Base-by-base conservation (phyloP, 108 stramenopile species). In the Nannochloropsis gaditana region DNA sequence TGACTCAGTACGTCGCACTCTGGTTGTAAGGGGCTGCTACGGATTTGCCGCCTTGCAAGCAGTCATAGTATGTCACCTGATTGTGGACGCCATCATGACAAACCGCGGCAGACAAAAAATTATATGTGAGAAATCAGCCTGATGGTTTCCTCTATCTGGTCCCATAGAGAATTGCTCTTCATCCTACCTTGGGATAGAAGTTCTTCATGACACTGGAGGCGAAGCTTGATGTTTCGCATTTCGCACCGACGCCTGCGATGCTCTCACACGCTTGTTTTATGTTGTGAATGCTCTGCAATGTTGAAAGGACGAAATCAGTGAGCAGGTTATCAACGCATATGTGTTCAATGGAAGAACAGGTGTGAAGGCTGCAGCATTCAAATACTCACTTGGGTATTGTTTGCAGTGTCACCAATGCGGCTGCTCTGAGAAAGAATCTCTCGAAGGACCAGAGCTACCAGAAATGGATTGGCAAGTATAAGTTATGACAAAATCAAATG, bases 341-440 rank as follows among this genome's bases (percentile, higher is more conserved):
- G 31, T 31, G 31, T 31, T 31, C 31, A 1, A 31, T 31, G 31
- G 31, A 31, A 31, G 31, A 31, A 31, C 31, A 31, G 31, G 31
- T 31, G 31, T 31, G 31, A 31, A 31, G 31, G 31, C 31, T 31
- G 31, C 31, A 31, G 31, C 31, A 31, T 31, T 31, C 31, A 31
- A 31, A 73, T 73, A n/a, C 59, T 73, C 19, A 73, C 59, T n/a
- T 73, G 59, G 59, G 59, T 73, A 8, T 73, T 73, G 8, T 73
- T 73, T 15, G 59, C 59, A 6, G 1, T 73, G 8, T 73, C 59
- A 8, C 59, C 59, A n/a, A 73, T 73, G 59, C 59, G 59, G 59
- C 59, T 73, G 59, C 59, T 73, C 59, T 73, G 59, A 73, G 59
- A 73, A n/a, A 73, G 59, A 73, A 73, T 73, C 59, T 73, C 59